Conservation (phyloP, 2,329 filamentous ascomycete genomes). For the Curvularia verruculosa region DNA sequence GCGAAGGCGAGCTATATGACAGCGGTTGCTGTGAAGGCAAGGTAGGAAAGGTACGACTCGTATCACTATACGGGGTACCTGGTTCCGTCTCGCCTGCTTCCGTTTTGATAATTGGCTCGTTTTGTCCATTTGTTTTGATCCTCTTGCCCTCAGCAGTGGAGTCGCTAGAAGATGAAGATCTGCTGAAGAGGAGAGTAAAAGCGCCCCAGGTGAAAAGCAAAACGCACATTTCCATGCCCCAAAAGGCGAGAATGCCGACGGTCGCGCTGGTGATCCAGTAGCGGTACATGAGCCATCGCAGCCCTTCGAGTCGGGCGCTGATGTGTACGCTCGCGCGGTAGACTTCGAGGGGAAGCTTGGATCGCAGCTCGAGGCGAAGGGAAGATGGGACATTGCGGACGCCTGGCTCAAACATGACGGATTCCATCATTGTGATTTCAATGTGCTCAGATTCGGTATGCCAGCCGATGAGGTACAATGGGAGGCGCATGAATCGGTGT, state of each 20-base stretch:
- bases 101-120: constrained; percentile 14
- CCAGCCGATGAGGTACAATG: constrained; percentile 72
- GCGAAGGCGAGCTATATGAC: constrained; percentile 38
- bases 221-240: constrained; percentile 73
- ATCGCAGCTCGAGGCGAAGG: constrained; percentile 71
- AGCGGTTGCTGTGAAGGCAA: constrained; percentile 53
- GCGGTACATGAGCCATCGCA: constrained; percentile 81
- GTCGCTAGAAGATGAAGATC: background rate
- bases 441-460: constrained; percentile 68
- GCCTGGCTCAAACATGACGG: constrained; percentile 67
- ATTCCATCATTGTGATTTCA: constrained; percentile 74
- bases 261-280: constrained; percentile 74
- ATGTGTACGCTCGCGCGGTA: constrained; percentile 74
- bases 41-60: constrained; percentile 57
- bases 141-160: background rate
- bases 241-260: constrained; percentile 74
- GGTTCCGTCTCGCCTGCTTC: constrained; percentile 22
- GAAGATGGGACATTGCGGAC: constrained; percentile 59
- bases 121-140: background rate
- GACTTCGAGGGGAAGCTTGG: constrained; percentile 72
- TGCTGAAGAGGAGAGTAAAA: constrained; percentile 53
- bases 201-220: constrained; percentile 69
- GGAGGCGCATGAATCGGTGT: constrained; percentile 54
- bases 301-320: constrained; percentile 74
- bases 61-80: constrained; percentile 51